Conservation (phyloP, 2,329 filamentous ascomycete genomes). For the Xylariaceae sp. region DNA sequence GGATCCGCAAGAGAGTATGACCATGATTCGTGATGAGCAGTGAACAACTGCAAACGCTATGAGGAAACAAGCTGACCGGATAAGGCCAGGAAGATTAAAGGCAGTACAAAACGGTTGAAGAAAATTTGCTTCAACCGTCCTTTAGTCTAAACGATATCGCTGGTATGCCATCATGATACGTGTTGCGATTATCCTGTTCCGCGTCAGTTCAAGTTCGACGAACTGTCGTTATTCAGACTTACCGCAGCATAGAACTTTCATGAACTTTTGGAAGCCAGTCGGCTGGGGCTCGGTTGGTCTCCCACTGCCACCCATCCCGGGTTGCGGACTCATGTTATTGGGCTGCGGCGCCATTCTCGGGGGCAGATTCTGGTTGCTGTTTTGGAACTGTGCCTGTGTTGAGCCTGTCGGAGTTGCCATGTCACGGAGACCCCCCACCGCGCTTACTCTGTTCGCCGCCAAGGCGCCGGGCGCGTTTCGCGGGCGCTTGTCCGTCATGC, state of each 20-base stretch:
- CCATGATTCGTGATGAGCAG: slow-evolving; percentile 9
- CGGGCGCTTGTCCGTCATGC: slow-evolving; percentile 74
- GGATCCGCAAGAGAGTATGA: not conserved
- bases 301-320: slow-evolving; percentile 45
- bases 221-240: slow-evolving; percentile 32
- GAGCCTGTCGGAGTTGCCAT: slow-evolving; percentile 81
- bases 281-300: slow-evolving; percentile 66
- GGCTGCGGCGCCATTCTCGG: slow-evolving; percentile 58
- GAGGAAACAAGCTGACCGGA: slow-evolving; percentile 11
- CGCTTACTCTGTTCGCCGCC: slow-evolving; percentile 72
- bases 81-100: slow-evolving; percentile 25
- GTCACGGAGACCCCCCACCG: slow-evolving; percentile 68
- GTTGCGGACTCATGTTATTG: slow-evolving; percentile 54
- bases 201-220: slow-evolving; percentile 2
- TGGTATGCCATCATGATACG: slow-evolving; percentile 17
- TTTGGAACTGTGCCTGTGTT: slow-evolving; percentile 94
- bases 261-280: slow-evolving; percentile 83
- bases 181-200: slow-evolving; percentile 20
- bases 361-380: slow-evolving; percentile 84
- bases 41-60: slow-evolving; percentile 14
- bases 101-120: slow-evolving; percentile 19
- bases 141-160: slow-evolving; percentile 28
- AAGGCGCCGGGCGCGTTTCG: slow-evolving; percentile 73
- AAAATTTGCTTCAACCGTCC: slow-evolving; percentile 22
- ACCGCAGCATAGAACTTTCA: slow-evolving; percentile 91